These are phyloP conservation scores for Lactuca saligna DNA, from an alignment of 129 eudicot species.

Conservation along the genomic window DNA sequence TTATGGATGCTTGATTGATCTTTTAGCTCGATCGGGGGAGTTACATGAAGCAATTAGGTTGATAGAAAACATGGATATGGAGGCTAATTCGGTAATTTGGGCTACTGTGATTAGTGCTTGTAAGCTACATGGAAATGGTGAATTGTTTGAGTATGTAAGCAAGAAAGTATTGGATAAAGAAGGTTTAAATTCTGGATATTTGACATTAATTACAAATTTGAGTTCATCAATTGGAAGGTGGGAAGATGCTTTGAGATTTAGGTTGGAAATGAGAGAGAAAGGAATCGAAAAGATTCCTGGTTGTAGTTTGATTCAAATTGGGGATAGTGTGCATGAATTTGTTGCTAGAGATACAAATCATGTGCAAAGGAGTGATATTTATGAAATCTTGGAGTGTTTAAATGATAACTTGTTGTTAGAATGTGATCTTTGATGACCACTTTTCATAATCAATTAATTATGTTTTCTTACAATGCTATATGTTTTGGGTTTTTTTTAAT, in stretches of 20 bases:
- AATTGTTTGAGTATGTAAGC: slow-evolving; percentile 47
- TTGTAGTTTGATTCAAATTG: slow-evolving; percentile 65
- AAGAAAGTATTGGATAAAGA: slow-evolving; percentile 46
- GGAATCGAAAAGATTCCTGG: slow-evolving; percentile 54
- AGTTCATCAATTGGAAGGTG: slow-evolving; percentile 55
- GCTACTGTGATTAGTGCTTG: slow-evolving; percentile 55
- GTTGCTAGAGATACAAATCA: slow-evolving; percentile 62
- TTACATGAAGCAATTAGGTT: slow-evolving; percentile 50
- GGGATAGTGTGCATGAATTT: slow-evolving; percentile 59
- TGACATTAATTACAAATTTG: slow-evolving; percentile 48
- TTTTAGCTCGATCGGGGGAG: slow-evolving; percentile 58
- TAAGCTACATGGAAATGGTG: slow-evolving; percentile 46
- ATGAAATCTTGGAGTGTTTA: slow-evolving; percentile 45
- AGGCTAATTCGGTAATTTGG: slow-evolving; percentile 61
- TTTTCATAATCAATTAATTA: too few relatives aligned
- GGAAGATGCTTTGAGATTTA: slow-evolving; percentile 53
- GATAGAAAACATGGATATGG: slow-evolving; percentile 49
- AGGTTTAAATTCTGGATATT: slow-evolving; percentile 46
- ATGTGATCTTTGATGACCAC: slow-evolving; percentile 14
- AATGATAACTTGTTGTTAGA: slow-evolving; percentile 38
- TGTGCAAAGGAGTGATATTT: slow-evolving; percentile 45
- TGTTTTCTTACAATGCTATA: too few relatives aligned
- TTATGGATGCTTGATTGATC: slow-evolving; percentile 67
- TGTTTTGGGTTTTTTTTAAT: too few relatives aligned
- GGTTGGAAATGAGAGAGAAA: slow-evolving; percentile 42